Evolutionary conservation across 306 rosid genomes (phyloP).

Genomic region (Acmispon strigosus): DNA sequence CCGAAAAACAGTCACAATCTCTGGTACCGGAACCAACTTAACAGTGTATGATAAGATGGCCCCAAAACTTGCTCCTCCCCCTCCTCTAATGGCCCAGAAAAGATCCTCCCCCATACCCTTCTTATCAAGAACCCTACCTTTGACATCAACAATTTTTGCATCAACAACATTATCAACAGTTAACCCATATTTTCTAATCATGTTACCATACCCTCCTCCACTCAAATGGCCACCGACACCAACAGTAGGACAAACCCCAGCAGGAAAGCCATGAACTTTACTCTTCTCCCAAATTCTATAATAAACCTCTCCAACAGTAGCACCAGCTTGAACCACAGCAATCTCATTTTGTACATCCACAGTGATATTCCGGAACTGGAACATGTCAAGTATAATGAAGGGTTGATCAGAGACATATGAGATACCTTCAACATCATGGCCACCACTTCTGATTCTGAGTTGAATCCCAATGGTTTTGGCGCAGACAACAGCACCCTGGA

Average conservation of each 20-base stretch:
- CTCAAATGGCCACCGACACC: constrained; percentile 80
- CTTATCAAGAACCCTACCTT: constrained; percentile 51
- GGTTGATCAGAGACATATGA: constrained; percentile 56
- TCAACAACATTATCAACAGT: constrained; percentile 61
- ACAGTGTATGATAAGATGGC: constrained; percentile 56
- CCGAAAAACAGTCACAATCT: constrained; percentile 46
- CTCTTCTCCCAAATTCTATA: constrained; percentile 59
- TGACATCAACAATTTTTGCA: constrained; percentile 56
- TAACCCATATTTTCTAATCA: constrained; percentile 62
- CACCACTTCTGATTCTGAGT: constrained; percentile 70
- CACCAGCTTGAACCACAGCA: constrained; percentile 57
- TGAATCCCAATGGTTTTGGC: constrained; percentile 38
- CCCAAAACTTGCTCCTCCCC: constrained; percentile 79
- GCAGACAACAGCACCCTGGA: constrained; percentile 53
- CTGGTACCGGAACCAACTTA: constrained; percentile 50
- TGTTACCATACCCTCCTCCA: constrained; percentile 78
- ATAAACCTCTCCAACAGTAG: constrained; percentile 70
- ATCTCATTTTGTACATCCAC: constrained; percentile 37
- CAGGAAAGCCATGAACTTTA: constrained; percentile 59
- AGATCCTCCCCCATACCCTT: constrained; percentile 68
- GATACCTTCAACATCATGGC: constrained; percentile 73
- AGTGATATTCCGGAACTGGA: constrained; percentile 40
- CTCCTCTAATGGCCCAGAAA: constrained; percentile 82
- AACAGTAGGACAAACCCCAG: constrained; percentile 65
- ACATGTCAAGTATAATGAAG: constrained; percentile 72